Conservation (phyloP, 169 alveolate species). For the Theileria equi region DNA sequence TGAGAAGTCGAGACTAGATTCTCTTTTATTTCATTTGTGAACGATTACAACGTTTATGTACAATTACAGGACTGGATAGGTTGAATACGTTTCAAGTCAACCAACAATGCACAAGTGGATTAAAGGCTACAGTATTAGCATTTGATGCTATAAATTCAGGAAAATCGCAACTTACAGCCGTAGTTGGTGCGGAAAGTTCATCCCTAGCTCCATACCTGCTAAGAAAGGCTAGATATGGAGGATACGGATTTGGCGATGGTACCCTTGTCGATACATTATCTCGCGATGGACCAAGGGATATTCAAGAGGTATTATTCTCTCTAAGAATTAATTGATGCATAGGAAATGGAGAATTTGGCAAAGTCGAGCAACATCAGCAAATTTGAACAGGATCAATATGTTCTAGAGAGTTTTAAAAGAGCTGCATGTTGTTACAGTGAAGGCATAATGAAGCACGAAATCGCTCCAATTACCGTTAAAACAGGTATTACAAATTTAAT, state of each 20-base stretch:
- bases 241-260: constrained; percentile 60
- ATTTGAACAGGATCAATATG: constrained; percentile 24
- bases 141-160: constrained; percentile 52
- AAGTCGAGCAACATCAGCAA: neutral
- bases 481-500: constrained; percentile 2
- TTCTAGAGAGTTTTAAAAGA: constrained; percentile 53
- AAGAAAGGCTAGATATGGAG: constrained; percentile 57
- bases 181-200: constrained; percentile 66
- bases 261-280: constrained; percentile 56
- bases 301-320: neutral
- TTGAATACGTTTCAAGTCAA: constrained; percentile 41
- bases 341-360: constrained; percentile 13
- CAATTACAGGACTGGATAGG: constrained; percentile 42
- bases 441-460: constrained; percentile 67
- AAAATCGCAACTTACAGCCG: constrained; percentile 50
- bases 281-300: constrained; percentile 42
- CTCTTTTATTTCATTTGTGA: no score
- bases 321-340: neutral
- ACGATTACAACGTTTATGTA: neutral
- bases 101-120: constrained; percentile 67
- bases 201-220: constrained; percentile 67
- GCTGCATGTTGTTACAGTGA: constrained; percentile 68
- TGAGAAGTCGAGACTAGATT: neutral
- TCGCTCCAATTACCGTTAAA: constrained; percentile 55
- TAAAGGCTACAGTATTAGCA: constrained; percentile 61